Evolutionary conservation across 106 monocot species (phyloP).

Genomic region (Dioscorea alata): DNA sequence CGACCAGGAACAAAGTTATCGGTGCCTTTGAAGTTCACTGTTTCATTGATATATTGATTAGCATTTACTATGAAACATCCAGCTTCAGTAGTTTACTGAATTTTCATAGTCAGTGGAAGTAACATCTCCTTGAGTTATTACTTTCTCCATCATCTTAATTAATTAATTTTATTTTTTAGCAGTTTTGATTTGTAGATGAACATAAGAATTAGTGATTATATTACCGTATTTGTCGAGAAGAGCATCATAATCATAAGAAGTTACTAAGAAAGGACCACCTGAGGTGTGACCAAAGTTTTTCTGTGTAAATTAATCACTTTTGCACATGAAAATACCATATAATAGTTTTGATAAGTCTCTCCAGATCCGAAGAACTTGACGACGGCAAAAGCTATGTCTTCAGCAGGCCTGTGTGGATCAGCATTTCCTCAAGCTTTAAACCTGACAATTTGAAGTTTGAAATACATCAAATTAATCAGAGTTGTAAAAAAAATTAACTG

Average conservation of each 20-base stretch:
- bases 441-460: no score
- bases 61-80: conserved; percentile 1
- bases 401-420: conserved; percentile 28
- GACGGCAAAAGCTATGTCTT: conserved; percentile 46
- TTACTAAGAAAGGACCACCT: conserved; percentile 54
- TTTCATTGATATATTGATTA: neutral
- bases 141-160: conserved; percentile 20
- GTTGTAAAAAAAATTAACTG: no score
- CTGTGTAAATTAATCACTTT: no score
- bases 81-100: neutral
- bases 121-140: conserved; percentile 6
- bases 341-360: conserved; percentile 42
- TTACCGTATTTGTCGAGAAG: conserved; percentile 69
- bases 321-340: no score
- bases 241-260: conserved; percentile 63
- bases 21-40: neutral
- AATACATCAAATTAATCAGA: neutral
- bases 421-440: conserved; percentile 26
- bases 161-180: no score
- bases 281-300: conserved; percentile 46
- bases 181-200: no score
- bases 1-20: neutral
- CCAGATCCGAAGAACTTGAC: conserved; percentile 25
- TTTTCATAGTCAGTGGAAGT: conserved; percentile 1
- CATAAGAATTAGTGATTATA: no score